Conservation (phyloP, 257 asterid genomes). For the Nemophila menziesii region DNA sequence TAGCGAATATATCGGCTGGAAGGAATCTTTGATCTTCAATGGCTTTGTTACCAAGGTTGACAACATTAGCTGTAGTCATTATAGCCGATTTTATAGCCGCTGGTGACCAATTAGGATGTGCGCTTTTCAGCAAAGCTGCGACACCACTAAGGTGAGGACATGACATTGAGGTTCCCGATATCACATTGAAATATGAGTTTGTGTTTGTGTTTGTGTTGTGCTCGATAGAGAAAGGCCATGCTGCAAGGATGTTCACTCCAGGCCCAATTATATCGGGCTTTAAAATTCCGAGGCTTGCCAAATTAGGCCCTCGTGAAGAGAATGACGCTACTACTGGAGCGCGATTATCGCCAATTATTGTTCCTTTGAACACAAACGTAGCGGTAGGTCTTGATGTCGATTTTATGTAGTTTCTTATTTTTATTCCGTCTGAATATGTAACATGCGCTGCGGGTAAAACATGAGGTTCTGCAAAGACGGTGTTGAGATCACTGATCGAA, state of each 20-base stretch:
- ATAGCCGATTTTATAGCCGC: constrained; percentile 44
- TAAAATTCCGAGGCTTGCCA: constrained; percentile 28
- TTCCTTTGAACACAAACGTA: constrained; percentile 28
- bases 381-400: constrained; percentile 18
- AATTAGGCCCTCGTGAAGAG: constrained; percentile 42
- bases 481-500: not conserved
- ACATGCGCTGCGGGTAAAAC: constrained; percentile 23
- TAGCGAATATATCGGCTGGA: constrained; percentile 23
- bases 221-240: constrained; percentile 32
- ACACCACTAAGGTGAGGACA: constrained; percentile 41
- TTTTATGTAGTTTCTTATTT: constrained; percentile 16
- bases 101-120: constrained; percentile 39
- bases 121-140: constrained; percentile 31
- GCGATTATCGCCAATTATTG: constrained; percentile 23
- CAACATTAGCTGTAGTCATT: constrained; percentile 34
- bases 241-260: constrained; percentile 40
- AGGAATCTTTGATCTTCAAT: constrained; percentile 22
- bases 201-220: constrained; percentile 13
- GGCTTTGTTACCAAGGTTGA: constrained; percentile 15
- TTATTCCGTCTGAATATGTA: constrained; percentile 7
- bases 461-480: constrained; percentile 14
- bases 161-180: constrained; percentile 48
- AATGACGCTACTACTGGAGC: constrained; percentile 34
- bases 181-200: constrained; percentile 24
- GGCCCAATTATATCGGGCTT: constrained; percentile 64